Percentiles rank a stretch among this genome's conserved stretches.
Evolutionary conservation across 2,329 filamentous ascomycete genomes (phyloP).

Genomic region (Xylariaceae sp.): DNA sequence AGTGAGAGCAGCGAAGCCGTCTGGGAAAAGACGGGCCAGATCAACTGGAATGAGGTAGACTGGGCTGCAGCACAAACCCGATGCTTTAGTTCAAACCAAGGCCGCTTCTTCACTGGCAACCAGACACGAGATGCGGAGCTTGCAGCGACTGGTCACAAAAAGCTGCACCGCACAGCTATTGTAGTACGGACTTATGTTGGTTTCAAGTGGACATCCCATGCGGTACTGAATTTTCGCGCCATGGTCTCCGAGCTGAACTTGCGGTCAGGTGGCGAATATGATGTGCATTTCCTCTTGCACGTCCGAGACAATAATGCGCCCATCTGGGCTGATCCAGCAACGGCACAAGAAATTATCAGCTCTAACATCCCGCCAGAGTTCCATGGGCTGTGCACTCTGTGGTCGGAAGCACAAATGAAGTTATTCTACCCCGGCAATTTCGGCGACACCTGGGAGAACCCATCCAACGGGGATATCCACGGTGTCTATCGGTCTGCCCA

Average conservation of each 20-base stretch:
- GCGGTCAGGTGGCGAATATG: constrained; percentile 80
- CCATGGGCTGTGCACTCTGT: constrained; percentile 79
- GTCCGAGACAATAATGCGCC: constrained; percentile 80
- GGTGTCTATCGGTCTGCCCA: constrained; percentile 73
- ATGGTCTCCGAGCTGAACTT: constrained; percentile 81
- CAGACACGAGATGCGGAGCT: constrained; percentile 43
- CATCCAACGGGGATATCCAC: constrained; percentile 64
- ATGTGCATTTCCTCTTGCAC: constrained; percentile 83
- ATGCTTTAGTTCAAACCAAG: constrained; percentile 66
- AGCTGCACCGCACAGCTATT: constrained; percentile 71
- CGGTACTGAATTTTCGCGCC: constrained; percentile 81
- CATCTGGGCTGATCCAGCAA: constrained; percentile 81
- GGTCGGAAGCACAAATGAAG: constrained; percentile 85
- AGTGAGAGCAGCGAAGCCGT: constrained; percentile 68
- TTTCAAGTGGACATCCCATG: constrained; percentile 79
- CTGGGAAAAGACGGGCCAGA: constrained; percentile 61
- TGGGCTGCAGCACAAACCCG: constrained; percentile 62
- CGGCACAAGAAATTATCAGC: constrained; percentile 74
- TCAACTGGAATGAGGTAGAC: constrained; percentile 62
- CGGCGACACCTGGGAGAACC: constrained; percentile 70
- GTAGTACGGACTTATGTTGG: constrained; percentile 82
- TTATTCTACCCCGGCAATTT: constrained; percentile 76
- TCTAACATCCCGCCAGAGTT: constrained; percentile 75
- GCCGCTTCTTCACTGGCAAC: constrained; percentile 62
- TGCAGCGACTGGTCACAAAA: constrained; percentile 41